Base-by-base conservation (phyloP, 345 rosid species). In the Lepidium africanum region DNA sequence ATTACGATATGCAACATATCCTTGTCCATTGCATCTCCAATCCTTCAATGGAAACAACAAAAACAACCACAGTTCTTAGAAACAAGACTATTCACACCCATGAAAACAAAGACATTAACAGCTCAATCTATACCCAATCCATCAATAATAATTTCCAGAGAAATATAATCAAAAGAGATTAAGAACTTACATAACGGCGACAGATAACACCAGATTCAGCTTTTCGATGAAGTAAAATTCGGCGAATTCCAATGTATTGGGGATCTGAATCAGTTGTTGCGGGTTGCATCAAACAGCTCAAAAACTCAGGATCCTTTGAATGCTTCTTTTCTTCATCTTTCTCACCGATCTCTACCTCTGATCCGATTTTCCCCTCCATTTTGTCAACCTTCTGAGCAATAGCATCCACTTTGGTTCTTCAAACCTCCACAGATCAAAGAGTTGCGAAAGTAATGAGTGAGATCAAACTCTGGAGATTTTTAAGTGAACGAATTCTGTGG, bases 21-120 rank as follows among this genome's bases (percentile, higher is more conserved):
- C 95, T 78, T 82, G 90, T 7, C 91, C 92, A 56, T 86, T 90
- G 84, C 99, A 90, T 86, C 91, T 88, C 95, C 99, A 90, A 27
- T 88, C 99, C 99, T 93, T 80, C 59, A 80, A 71, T 32, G 65
- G 63, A 21, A 54, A 59, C n/a, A 17, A 11, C 19, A 21, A 19
- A 54, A 25, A 30, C 42, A 49, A 60, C 11, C 33, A 71, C 5
- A 10, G 13, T 16, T 19, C 19, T 39, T 43, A 71, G 55, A 58
- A 35, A n/a, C 40, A 6, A 27, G 6, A 27, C 32, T 27, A 27
- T 27, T 27, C 4, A 27, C 32, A 27, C 32, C 32, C 32, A 27
- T 27, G 27, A n/a, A 27, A 27, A 27, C 32, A 27, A 41, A 41
- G 6, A 7, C n/a, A 41, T n/a, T 14, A 23, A 12, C 17, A 65